These are phyloP conservation scores for Antrodiella citrinella DNA, from an alignment of 768 basidiomycete genomes.

Conservation along the genomic window DNA sequence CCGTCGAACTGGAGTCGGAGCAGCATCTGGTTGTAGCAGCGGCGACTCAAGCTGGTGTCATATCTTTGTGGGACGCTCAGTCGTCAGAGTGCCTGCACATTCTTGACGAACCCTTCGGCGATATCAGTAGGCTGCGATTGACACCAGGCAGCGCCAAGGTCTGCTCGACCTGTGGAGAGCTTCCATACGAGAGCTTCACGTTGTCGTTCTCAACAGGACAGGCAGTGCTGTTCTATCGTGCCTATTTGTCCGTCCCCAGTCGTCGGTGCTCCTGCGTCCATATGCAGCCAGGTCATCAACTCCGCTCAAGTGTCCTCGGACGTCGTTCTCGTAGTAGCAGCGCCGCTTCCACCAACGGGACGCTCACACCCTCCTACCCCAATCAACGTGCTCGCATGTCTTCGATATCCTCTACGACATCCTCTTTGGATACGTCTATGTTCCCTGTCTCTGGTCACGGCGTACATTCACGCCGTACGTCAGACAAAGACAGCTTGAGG, in stretches of 20 bases:
- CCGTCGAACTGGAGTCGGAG: constrained; percentile 41
- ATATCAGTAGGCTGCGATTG: constrained; percentile 53
- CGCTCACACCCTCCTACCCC: constrained; percentile 36
- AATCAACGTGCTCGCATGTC: constrained; percentile 39
- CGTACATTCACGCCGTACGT: constrained; percentile 62
- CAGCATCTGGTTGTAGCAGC: constrained; percentile 49
- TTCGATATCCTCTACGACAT: constrained; percentile 29
- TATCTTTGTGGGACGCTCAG: constrained; percentile 72
- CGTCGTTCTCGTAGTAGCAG: constrained; percentile 61
- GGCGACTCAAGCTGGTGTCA: constrained; percentile 55
- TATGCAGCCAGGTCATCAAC: constrained; percentile 35
- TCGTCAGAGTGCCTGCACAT: constrained; percentile 56
- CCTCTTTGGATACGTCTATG: constrained; percentile 32
- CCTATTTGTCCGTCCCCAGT: constrained; percentile 43
- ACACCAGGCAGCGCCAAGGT: constrained; percentile 42
- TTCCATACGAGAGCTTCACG: constrained; percentile 55
- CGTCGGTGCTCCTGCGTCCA: constrained; percentile 63
- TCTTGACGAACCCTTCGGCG: constrained; percentile 52
- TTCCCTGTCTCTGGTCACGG: constrained; percentile 83
- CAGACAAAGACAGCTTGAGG: constrained; percentile 42
- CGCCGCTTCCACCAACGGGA: constrained; percentile 32
- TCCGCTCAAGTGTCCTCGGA: constrained; percentile 40
- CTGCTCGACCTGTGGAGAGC: constrained; percentile 68
- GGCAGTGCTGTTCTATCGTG: constrained; percentile 56
- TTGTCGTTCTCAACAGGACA: constrained; percentile 61